Conservation (phyloP, 306 rosid genomes). For the Acmispon strigosus region DNA sequence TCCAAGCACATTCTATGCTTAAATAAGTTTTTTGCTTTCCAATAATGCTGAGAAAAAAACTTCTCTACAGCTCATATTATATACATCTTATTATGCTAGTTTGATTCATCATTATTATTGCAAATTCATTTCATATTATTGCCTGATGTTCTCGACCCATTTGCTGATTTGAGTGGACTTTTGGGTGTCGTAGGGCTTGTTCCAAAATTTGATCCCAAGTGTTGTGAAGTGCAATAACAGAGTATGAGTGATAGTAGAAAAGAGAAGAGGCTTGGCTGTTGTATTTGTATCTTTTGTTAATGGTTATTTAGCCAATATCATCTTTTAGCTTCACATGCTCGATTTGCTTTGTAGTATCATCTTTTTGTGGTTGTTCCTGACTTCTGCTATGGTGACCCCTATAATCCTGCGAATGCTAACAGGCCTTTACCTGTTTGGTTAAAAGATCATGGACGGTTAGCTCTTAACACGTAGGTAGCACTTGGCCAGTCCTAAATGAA, state of each 20-base stretch:
- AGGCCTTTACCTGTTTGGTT: slow-evolving; percentile 51
- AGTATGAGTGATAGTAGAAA: too few species aligned
- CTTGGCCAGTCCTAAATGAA: too few species aligned
- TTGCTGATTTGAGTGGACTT: neutral
- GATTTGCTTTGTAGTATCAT: slow-evolving; percentile 43
- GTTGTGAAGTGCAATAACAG: too few species aligned
- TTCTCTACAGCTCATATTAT: neutral
- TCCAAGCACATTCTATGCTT: neutral
- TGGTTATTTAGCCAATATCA: too few species aligned
- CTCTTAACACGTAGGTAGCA: too few species aligned
- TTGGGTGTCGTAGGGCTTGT: neutral
- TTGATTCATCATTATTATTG: slow-evolving; percentile 1
- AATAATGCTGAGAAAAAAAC: neutral
- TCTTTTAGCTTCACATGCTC: slow-evolving; percentile 10
- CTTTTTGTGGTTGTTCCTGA: slow-evolving; percentile 65
- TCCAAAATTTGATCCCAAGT: too few species aligned
- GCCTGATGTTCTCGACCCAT: neutral
- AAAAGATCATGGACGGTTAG: too few species aligned
- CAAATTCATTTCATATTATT: slow-evolving; percentile 3
- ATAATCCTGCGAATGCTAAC: slow-evolving; percentile 17
- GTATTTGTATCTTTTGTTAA: too few species aligned
- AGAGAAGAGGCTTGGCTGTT: too few species aligned
- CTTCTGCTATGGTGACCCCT: slow-evolving; percentile 57
- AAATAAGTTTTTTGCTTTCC: neutral
- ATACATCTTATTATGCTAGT: slow-evolving; percentile 4